Base-by-base conservation (phyloP, 495 filamentous ascomycete species). In the Penicillium verhagenii region DNA sequence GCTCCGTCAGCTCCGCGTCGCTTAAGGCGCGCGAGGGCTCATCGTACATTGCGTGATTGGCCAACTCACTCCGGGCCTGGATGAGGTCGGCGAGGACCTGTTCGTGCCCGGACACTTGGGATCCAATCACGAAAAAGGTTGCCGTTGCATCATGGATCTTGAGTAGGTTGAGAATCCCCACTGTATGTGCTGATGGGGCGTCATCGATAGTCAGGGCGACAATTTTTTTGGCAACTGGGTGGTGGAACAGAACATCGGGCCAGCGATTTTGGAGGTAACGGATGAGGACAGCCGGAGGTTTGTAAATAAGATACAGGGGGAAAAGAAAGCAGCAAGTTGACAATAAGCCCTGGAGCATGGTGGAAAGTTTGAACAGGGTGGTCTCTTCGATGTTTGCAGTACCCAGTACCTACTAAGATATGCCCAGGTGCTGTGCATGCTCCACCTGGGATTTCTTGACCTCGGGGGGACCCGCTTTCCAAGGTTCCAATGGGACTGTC, bases 151-250 rank as follows among this genome's bases (percentile, higher is more conserved):
- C 68, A 60, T 83, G 60, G 6, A 59, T 70, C 49, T 79, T 69
- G 1, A 96, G 75, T 0, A 87, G 65, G 25, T 80, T 70, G 35
- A 92, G 74, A 35, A 97, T 91, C 29, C 82, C 79, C n/a, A 61
- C 54, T 2, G 92, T 96, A 64, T 89, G 82, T 40, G 79, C 69
- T 1, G 87, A 90, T 3, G 91, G 91, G 18, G 81, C 86, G 71
- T 95, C 91, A 72, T 95, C 91, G 67, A 96, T 87, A 4, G 89
- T 93, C 24, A 96, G 79, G 2, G 89, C 91, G 13, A 94, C 77
- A 6, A 90, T 62, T 53, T 86, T 87, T 47, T 77, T 70, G 24
- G 67, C 52, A 0, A 80, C 74, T 8, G 77, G 71, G 13, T 89
- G 74, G 44, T 84, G 84, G 75, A 83, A 95, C 39, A 95, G 77